Conservation (phyloP, 83 land plant species). For the Picea abies region DNA sequence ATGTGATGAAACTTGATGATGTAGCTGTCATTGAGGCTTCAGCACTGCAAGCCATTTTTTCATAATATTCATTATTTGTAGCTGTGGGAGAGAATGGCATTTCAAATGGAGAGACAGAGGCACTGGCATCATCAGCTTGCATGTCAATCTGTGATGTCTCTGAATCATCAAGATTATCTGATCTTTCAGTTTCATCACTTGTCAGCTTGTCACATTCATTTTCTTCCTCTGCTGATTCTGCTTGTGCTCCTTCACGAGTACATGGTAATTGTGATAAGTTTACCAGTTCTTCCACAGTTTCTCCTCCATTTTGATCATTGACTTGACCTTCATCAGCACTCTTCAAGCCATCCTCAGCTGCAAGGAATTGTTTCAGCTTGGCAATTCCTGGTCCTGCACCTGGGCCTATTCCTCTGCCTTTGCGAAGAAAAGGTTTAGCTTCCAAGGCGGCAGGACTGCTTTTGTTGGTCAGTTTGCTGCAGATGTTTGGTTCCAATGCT, state of each 20-base stretch:
- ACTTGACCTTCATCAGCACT: constrained; percentile 11
- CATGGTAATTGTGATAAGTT: constrained; percentile 29
- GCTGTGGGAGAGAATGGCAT: background rate
- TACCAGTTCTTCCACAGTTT: constrained; percentile 35
- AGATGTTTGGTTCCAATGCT: constrained; percentile 37
- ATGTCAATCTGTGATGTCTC: background rate
- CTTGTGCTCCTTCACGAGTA: background rate
- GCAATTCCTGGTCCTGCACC: constrained; percentile 37
- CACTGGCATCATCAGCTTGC: constrained; percentile 3
- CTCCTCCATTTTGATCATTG: constrained; percentile 9
- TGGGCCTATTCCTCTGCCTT: constrained; percentile 54
- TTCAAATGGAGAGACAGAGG: constrained; percentile 4
- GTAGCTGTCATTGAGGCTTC: constrained; percentile 6
- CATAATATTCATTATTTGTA: background rate
- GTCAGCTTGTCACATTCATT: constrained; percentile 16
- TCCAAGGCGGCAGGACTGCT: constrained; percentile 66
- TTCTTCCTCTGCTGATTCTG: constrained; percentile 46
- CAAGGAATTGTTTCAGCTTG: constrained; percentile 39
- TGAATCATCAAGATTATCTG: constrained; percentile 13
- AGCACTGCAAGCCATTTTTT: background rate
- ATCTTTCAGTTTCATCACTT: background rate
- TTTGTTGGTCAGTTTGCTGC: constrained; percentile 50
- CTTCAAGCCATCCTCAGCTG: constrained; percentile 14
- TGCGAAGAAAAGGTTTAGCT: constrained; percentile 63
- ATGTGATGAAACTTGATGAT: constrained; percentile 16